A percentile compares a stretch with the other conserved stretches of the same genome.
These are phyloP conservation scores for Lachnellula suecica DNA, from an alignment of 2,329 filamentous ascomycete species.

Conservation along the genomic window DNA sequence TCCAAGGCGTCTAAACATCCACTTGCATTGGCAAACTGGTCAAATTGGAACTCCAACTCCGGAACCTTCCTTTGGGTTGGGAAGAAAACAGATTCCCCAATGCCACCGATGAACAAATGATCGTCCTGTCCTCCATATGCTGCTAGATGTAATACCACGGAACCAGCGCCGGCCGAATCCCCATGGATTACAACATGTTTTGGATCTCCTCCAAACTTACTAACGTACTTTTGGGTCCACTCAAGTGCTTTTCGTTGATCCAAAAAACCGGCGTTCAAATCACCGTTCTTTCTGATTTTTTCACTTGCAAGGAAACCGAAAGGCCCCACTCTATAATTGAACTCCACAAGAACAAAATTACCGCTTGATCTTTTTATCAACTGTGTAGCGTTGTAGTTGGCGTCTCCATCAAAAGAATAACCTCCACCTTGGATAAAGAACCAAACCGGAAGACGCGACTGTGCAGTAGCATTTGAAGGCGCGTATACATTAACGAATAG, in stretches of 20 bases:
- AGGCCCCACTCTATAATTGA: slow-evolving; percentile 75
- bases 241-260: slow-evolving; percentile 69
- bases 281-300: slow-evolving; percentile 48
- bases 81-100: slow-evolving; percentile 52
- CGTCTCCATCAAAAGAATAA: slow-evolving; percentile 49
- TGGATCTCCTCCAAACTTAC: slow-evolving; percentile 68
- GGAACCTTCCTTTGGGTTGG: slow-evolving; percentile 45
- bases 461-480: slow-evolving; percentile 48
- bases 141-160: slow-evolving; percentile 63
- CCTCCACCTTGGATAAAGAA: slow-evolving; percentile 64
- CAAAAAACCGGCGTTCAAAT: slow-evolving; percentile 66
- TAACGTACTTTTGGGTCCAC: slow-evolving; percentile 69
- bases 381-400: slow-evolving; percentile 58
- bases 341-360: slow-evolving; percentile 66
- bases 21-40: slow-evolving; percentile 44
- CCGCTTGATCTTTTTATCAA: slow-evolving; percentile 58
- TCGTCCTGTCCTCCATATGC: slow-evolving; percentile 50
- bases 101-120: slow-evolving; percentile 50
- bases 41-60: slow-evolving; percentile 52
- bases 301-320: slow-evolving; percentile 69
- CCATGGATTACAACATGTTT: slow-evolving; percentile 67
- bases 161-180: slow-evolving; percentile 65
- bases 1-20: slow-evolving; percentile 38
- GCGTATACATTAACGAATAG: slow-evolving; percentile 67
- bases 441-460: slow-evolving; percentile 58